Percentiles rank a stretch among this genome's conserved stretches.
Evolutionary conservation across 495 filamentous ascomycete genomes (phyloP).

Genomic region (Hypoxylon rickii): DNA sequence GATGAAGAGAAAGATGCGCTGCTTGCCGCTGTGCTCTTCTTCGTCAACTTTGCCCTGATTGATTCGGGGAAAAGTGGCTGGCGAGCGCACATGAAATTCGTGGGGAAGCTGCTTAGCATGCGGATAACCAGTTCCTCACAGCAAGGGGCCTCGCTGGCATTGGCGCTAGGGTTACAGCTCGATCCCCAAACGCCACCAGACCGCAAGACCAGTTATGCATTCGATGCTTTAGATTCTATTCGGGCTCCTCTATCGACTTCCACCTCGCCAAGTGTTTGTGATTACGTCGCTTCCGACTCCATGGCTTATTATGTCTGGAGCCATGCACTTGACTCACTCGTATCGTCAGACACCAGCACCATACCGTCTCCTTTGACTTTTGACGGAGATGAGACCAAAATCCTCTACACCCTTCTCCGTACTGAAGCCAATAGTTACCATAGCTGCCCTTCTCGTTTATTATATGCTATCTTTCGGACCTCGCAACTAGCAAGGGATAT

Average conservation of each 20-base stretch:
- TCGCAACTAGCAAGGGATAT: conserved; percentile 39
- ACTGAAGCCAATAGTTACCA: conserved; percentile 54
- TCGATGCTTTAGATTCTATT: conserved; percentile 5
- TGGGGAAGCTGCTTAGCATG: conserved; percentile 46
- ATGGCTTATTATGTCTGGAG: conserved; percentile 46
- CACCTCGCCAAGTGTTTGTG: conserved; percentile 27
- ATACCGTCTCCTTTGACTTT: conserved; percentile 10
- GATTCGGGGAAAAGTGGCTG: conserved; percentile 60
- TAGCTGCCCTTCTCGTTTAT: conserved; percentile 48
- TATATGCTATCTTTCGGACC: conserved; percentile 43
- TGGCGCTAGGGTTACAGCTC: not conserved
- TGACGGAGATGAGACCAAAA: conserved; percentile 30
- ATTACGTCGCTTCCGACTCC: conserved; percentile 49
- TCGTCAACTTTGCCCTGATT: conserved; percentile 62
- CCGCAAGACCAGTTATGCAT: conserved; percentile 16
- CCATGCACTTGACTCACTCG: conserved; percentile 40
- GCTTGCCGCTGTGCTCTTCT: conserved; percentile 57
- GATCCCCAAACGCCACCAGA: not conserved
- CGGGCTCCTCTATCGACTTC: not conserved
- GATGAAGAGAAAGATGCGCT: conserved; percentile 47
- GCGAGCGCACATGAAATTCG: conserved; percentile 59
- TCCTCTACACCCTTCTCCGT: conserved; percentile 43
- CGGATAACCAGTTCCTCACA: not conserved
- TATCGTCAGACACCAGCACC: conserved; percentile 40
- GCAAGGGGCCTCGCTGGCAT: not conserved